These are phyloP conservation scores for Russula griseocarnosa DNA, from an alignment of 768 basidiomycete species.

Conservation along the genomic window DNA sequence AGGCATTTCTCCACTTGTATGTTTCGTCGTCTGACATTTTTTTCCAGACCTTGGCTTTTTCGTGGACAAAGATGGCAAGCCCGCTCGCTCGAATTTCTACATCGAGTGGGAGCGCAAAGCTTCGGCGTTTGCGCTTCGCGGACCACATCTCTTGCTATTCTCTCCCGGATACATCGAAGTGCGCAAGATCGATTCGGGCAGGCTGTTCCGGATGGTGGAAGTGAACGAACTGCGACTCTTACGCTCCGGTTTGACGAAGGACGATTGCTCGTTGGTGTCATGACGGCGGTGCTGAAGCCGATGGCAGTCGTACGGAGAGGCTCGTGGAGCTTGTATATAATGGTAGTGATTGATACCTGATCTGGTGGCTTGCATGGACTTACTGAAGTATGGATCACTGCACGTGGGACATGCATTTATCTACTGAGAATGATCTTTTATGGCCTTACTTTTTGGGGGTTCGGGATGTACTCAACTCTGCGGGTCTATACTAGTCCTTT, in stretches of 20 bases:
- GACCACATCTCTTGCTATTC: conserved; percentile 4
- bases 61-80: neutral
- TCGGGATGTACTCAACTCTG: no score
- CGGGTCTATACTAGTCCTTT: no score
- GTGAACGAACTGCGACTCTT: neutral
- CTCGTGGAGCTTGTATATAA: conserved; percentile 59
- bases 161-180: conserved; percentile 4
- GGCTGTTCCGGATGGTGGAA: neutral
- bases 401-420: no score
- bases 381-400: no score
- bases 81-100: neutral
- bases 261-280: conserved; percentile 2
- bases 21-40: neutral
- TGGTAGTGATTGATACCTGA: conserved; percentile 42
- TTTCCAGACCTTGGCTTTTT: conserved; percentile 1
- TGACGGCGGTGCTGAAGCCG: neutral
- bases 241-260: neutral
- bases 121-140: neutral
- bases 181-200: neutral
- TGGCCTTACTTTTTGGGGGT: no score
- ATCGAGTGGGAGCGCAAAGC: conserved; percentile 9
- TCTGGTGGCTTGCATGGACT: neutral
- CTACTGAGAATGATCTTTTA: no score
- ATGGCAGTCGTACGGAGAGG: conserved; percentile 6
- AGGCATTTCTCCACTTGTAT: neutral